These are phyloP conservation scores for Pseudofabraea citricarpa DNA, from an alignment of 2,329 filamentous ascomycete genomes.

Conservation along the genomic window DNA sequence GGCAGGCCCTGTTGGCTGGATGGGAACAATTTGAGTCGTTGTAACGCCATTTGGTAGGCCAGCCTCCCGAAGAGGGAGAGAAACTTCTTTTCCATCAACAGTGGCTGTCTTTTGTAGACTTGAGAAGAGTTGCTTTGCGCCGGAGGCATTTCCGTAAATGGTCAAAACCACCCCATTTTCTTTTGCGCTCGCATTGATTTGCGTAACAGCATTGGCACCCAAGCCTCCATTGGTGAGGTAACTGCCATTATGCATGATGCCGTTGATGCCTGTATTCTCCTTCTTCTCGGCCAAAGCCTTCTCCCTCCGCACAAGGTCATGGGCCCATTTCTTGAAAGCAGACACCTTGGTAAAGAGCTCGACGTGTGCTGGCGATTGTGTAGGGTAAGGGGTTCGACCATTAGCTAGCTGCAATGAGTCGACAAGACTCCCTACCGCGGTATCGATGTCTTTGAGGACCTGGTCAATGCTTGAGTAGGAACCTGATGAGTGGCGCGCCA, in stretches of 20 bases:
- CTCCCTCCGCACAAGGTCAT: slow-evolving; percentile 59
- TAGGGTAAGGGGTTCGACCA: slow-evolving; percentile 19
- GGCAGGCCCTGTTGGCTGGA: slow-evolving; percentile 33
- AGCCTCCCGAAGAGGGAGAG: slow-evolving; percentile 53
- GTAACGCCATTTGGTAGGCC: slow-evolving; percentile 71
- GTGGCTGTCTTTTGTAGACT: slow-evolving; percentile 61
- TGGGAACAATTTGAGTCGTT: slow-evolving; percentile 59
- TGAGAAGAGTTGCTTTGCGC: slow-evolving; percentile 77
- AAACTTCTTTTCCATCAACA: slow-evolving; percentile 26
- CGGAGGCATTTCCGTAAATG: slow-evolving; percentile 69
- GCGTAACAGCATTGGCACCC: slow-evolving; percentile 13
- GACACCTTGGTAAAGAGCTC: slow-evolving; percentile 21
- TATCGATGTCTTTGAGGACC: slow-evolving; percentile 53
- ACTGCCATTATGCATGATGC: slow-evolving; percentile 4
- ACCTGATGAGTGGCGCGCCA: slow-evolving; percentile 31
- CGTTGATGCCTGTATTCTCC: slow-evolving; percentile 24
- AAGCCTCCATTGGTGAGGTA: slow-evolving; percentile 13
- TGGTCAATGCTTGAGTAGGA: slow-evolving; percentile 59
- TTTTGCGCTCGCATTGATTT: slow-evolving; percentile 32
- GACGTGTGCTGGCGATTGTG: slow-evolving; percentile 14
- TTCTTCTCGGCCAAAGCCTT: slow-evolving; percentile 42
- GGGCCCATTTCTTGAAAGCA: slow-evolving; percentile 56
- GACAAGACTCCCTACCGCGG: slow-evolving; percentile 42
- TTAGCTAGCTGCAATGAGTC: slow-evolving; percentile 40
- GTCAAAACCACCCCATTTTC: slow-evolving; percentile 63